These are phyloP conservation scores for Tetracentron sinense DNA, from an alignment of 164 flowering plant species.

Conservation along the genomic window DNA sequence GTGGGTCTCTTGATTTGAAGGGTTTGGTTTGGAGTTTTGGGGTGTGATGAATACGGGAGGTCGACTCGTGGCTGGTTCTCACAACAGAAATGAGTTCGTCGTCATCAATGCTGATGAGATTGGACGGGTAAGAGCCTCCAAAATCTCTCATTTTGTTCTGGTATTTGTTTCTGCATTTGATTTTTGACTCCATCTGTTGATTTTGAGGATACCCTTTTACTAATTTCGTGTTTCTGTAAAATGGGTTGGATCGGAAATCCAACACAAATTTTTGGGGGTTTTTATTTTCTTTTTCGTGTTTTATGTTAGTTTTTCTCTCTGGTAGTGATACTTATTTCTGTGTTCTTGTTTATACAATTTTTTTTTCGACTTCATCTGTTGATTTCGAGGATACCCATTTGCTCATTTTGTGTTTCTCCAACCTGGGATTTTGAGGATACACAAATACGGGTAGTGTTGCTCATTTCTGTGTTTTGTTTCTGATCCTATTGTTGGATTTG, in stretches of 20 bases:
- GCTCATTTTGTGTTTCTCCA: background rate
- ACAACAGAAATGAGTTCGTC: slow-evolving; percentile 84
- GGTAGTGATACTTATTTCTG: background rate
- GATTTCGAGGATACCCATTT: background rate
- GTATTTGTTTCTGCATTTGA: background rate
- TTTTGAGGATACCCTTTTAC: slow-evolving; percentile 14
- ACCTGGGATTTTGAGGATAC: too few relatives aligned
- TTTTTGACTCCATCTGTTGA: background rate
- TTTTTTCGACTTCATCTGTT: too few relatives aligned
- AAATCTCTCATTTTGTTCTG: background rate
- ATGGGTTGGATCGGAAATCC: background rate
- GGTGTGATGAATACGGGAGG: slow-evolving; percentile 57
- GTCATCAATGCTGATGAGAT: slow-evolving; percentile 89
- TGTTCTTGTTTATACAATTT: background rate
- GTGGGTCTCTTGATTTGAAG: slow-evolving; percentile 1
- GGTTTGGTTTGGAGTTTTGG: slow-evolving; percentile 5
- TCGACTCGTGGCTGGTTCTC: slow-evolving; percentile 84
- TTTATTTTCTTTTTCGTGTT: background rate
- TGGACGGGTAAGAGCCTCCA: slow-evolving; percentile 57
- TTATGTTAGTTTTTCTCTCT: too few relatives aligned
- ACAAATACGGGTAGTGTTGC: too few relatives aligned
- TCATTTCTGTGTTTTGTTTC: too few relatives aligned
- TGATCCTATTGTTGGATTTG: too few relatives aligned
- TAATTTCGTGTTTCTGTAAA: slow-evolving; percentile 4
- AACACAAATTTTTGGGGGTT: background rate